phyloP scores from a whole-genome alignment of 192 early-diverging fungal genomes.

The Backusella tuberculispora region DNA sequence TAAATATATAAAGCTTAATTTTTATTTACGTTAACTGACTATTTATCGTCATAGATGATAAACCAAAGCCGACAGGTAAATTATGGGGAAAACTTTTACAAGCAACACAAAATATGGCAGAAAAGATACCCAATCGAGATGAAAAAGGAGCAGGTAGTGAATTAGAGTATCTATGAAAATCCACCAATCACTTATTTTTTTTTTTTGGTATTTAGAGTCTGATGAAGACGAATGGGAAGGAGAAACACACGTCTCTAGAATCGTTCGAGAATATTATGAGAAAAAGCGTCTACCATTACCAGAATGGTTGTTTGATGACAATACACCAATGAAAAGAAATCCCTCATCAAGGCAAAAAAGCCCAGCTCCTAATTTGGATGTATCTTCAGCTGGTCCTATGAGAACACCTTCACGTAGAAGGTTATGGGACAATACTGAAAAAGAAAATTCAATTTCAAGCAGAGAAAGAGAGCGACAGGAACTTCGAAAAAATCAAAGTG shows the following conservation, averaged over 20 bases:
- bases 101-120: conserved; percentile 34
- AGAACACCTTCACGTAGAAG: conserved; percentile 22
- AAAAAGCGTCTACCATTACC: conserved; percentile 47
- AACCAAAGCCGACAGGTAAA: conserved; percentile 6
- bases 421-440: conserved; percentile 14
- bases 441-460: not conserved
- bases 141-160: conserved; percentile 37
- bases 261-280: conserved; percentile 58
- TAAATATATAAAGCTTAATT: not conserved
- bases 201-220: conserved; percentile 47
- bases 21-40: too few relatives aligned
- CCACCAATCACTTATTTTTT: not conserved
- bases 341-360: not conserved
- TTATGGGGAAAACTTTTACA: conserved; percentile 40
- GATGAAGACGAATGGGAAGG: conserved; percentile 58
- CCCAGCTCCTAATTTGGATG: not conserved
- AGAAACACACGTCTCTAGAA: conserved; percentile 56
- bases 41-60: conserved; percentile 1
- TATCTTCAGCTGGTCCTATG: not conserved
- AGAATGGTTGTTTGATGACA: conserved; percentile 31
- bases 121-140: conserved; percentile 17
- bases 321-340: conserved; percentile 15
- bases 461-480: conserved; percentile 25
- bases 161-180: not conserved
- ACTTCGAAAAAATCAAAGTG: conserved; percentile 14